Percentiles rank a stretch among this genome's conserved stretches.
These are phyloP conservation scores for Pulveroboletus sp. DNA, from an alignment of 768 basidiomycete genomes.

Conservation along the genomic window DNA sequence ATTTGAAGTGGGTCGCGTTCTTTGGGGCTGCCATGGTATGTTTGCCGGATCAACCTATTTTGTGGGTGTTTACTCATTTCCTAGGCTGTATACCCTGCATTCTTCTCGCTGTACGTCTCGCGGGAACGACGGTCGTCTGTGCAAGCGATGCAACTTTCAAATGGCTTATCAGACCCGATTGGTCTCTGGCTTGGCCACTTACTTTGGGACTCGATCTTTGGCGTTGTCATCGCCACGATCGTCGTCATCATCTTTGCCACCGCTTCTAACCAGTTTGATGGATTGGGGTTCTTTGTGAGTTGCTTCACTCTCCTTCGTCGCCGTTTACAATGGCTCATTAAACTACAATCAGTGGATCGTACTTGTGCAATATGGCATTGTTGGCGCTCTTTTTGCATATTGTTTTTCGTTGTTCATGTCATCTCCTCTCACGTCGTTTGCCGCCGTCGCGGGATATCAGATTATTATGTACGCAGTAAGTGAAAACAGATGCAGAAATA, in stretches of 20 bases:
- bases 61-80: not conserved
- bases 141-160: constrained; percentile 80
- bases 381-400: constrained; percentile 68
- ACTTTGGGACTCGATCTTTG: constrained; percentile 65
- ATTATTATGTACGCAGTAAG: constrained; percentile 69
- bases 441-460: constrained; percentile 69
- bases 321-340: constrained; percentile 1
- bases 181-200: constrained; percentile 81
- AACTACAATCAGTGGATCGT: constrained; percentile 56
- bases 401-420: constrained; percentile 56
- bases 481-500: constrained; percentile 6
- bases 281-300: constrained; percentile 61
- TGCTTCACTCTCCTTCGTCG: not conserved
- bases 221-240: constrained; percentile 58
- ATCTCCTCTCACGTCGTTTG: constrained; percentile 73
- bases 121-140: constrained; percentile 65
- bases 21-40: constrained; percentile 71
- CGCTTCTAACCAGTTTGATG: constrained; percentile 61
- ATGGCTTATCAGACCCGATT: constrained; percentile 66
- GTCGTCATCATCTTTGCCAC: constrained; percentile 60
- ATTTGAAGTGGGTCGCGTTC: constrained; percentile 74
- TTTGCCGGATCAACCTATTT: not conserved
- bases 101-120: constrained; percentile 76
- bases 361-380: constrained; percentile 66
- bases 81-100: constrained; percentile 77